Percentiles rank a stretch among this genome's conserved stretches.
These are phyloP conservation scores for Pyracantha coccinea DNA, from an alignment of 331 rosid genomes.

Conservation along the genomic window DNA sequence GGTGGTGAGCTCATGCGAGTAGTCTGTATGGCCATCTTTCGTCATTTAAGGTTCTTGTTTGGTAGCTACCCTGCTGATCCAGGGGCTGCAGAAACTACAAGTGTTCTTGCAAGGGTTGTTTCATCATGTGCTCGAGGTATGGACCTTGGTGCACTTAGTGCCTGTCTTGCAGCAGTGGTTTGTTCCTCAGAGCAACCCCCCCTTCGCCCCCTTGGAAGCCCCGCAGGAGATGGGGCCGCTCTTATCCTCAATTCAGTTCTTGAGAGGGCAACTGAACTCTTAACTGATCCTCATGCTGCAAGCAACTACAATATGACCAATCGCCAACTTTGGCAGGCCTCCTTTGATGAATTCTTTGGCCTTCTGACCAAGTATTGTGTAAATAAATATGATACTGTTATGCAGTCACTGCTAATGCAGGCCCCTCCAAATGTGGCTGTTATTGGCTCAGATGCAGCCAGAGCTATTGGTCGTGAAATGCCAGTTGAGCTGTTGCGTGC, in stretches of 20 bases:
- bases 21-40: slow-evolving; percentile 91
- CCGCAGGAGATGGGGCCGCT: slow-evolving; percentile 91
- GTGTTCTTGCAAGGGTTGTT: slow-evolving; percentile 52
- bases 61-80: slow-evolving; percentile 72
- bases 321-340: slow-evolving; percentile 88
- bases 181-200: slow-evolving; percentile 95
- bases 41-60: slow-evolving; percentile 79
- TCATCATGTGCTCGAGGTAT: slow-evolving; percentile 51
- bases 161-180: slow-evolving; percentile 92
- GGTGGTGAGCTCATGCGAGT: slow-evolving; percentile 80
- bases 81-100: slow-evolving; percentile 49
- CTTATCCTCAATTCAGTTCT: slow-evolving; percentile 77
- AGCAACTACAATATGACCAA: slow-evolving; percentile 54
- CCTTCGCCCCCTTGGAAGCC: slow-evolving; percentile 74
- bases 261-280: slow-evolving; percentile 69
- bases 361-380: slow-evolving; percentile 76
- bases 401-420: slow-evolving; percentile 54
- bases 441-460: slow-evolving; percentile 57
- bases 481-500: slow-evolving; percentile 91
- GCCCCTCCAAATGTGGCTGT: slow-evolving; percentile 36
- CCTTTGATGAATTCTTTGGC: slow-evolving; percentile 70
- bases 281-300: slow-evolving; percentile 65
- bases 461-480: slow-evolving; percentile 72
- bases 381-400: slow-evolving; percentile 60
- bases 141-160: slow-evolving; percentile 94